Percentiles rank a stretch among this genome's conserved stretches.
These are phyloP conservation scores for Pseudogymnoascus sp. DNA, from an alignment of 2,329 filamentous ascomycete species.

Conservation along the genomic window DNA sequence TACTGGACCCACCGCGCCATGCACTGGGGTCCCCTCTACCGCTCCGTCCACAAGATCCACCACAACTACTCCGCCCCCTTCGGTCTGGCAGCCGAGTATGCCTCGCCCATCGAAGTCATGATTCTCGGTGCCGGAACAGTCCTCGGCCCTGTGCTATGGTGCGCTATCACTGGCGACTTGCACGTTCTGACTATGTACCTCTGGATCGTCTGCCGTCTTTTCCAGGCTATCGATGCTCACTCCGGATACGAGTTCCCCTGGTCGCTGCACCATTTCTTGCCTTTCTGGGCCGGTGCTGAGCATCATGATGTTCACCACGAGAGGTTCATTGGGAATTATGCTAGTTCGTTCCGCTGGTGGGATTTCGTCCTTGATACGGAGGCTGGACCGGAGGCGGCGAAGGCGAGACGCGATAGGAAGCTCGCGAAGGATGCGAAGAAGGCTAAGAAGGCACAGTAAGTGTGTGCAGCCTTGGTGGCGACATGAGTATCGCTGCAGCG, in stretches of 20 bases:
- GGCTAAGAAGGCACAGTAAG: slow-evolving; percentile 39
- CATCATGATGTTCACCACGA: slow-evolving; percentile 98
- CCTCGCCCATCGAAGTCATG: slow-evolving; percentile 95
- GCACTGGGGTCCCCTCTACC: slow-evolving; percentile 94
- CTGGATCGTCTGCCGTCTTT: slow-evolving; percentile 88
- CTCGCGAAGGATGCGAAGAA: slow-evolving; percentile 59
- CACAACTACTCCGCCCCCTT: slow-evolving; percentile 98
- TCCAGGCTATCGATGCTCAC: slow-evolving; percentile 97
- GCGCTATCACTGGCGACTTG: slow-evolving; percentile 72
- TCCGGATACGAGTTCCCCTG: slow-evolving; percentile 98
- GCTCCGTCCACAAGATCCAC: slow-evolving; percentile 96
- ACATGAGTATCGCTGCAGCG: too few species aligned
- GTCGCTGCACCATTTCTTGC: slow-evolving; percentile 89
- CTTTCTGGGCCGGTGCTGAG: slow-evolving; percentile 95
- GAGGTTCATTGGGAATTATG: slow-evolving; percentile 96
- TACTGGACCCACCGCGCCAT: slow-evolving; percentile 92
- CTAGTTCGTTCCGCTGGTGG: slow-evolving; percentile 99
- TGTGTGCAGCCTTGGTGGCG: neutral
- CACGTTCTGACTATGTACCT: slow-evolving; percentile 97
- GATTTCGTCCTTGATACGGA: slow-evolving; percentile 92
- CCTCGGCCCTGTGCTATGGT: slow-evolving; percentile 75
- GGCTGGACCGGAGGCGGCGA: slow-evolving; percentile 78
- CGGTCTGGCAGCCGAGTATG: slow-evolving; percentile 92
- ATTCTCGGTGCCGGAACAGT: slow-evolving; percentile 84
- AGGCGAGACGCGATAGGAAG: slow-evolving; percentile 75